Percentiles rank a stretch among this genome's conserved stretches.
phyloP scores from a whole-genome alignment of 306 rosid species.

The Begonia fuchsioides region DNA sequence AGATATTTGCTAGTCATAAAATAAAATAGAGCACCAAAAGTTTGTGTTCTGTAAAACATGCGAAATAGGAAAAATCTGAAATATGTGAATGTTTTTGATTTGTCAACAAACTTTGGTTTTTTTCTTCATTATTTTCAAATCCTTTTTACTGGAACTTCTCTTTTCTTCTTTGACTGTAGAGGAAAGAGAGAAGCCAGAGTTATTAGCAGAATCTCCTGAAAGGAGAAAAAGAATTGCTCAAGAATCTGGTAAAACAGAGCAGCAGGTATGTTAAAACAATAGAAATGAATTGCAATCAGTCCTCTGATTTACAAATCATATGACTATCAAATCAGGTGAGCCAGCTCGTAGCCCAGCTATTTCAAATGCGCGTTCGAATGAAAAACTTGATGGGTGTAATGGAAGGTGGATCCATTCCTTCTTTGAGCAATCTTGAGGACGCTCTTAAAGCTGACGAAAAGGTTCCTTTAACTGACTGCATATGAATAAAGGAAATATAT shows the following conservation, averaged over 20 bases:
- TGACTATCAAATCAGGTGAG: slow-evolving; percentile 36
- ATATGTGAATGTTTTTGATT: too few species aligned
- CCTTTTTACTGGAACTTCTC: slow-evolving; percentile 2
- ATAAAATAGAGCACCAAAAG: too few species aligned
- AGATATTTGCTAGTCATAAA: too few species aligned
- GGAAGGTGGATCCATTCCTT: slow-evolving; percentile 81
- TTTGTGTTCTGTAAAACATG: too few species aligned
- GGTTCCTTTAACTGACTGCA: slow-evolving; percentile 23
- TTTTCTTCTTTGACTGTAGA: slow-evolving; percentile 36
- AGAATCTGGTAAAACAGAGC: slow-evolving; percentile 94
- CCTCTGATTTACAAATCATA: too few species aligned
- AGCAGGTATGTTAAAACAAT: slow-evolving; percentile 36
- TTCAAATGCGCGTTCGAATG: slow-evolving; percentile 95
- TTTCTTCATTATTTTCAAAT: neutral
- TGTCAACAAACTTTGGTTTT: neutral
- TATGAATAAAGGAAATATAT: too few species aligned
- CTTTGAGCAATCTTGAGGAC: slow-evolving; percentile 76
- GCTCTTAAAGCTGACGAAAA: slow-evolving; percentile 76
- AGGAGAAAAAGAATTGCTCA: slow-evolving; percentile 86
- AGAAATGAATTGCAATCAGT: too few species aligned
- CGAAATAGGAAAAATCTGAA: too few species aligned
- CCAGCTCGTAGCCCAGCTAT: slow-evolving; percentile 83
- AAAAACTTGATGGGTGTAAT: slow-evolving; percentile 84
- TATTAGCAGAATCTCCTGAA: slow-evolving; percentile 74
- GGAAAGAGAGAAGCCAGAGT: slow-evolving; percentile 93